Percentiles rank a stretch among this genome's conserved stretches.
These are phyloP conservation scores for Alternaria triticimaculans DNA, from an alignment of 2,329 filamentous ascomycete species.

Conservation along the genomic window DNA sequence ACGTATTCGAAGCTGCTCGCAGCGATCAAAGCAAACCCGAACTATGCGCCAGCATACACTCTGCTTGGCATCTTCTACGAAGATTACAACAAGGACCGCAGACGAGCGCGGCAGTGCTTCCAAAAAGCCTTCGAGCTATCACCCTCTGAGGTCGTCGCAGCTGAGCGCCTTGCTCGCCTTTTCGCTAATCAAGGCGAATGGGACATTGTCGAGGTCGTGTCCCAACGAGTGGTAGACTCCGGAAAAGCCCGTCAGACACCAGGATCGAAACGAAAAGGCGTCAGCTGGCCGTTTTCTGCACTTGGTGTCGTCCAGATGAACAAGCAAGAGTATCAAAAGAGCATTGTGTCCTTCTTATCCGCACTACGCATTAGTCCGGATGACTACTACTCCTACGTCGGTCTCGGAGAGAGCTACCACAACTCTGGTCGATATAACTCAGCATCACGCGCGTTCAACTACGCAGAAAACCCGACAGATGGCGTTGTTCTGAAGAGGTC, in stretches of 20 bases:
- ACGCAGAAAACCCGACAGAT: conserved; percentile 78
- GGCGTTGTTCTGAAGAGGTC: conserved; percentile 60
- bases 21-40: conserved; percentile 84
- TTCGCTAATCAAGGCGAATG: conserved; percentile 93
- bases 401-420: conserved; percentile 96
- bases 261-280: conserved; percentile 88
- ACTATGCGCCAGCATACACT: conserved; percentile 89
- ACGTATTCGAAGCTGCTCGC: conserved; percentile 85
- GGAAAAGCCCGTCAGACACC: conserved; percentile 89
- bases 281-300: conserved; percentile 95
- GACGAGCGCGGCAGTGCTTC: conserved; percentile 87
- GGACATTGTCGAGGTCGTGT: conserved; percentile 93
- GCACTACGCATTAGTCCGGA: conserved; percentile 82
- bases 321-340: conserved; percentile 86
- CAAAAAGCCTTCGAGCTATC: conserved; percentile 96
- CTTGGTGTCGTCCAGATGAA: conserved; percentile 94
- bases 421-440: conserved; percentile 92
- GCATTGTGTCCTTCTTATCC: conserved; percentile 89
- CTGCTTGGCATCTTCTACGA: conserved; percentile 88
- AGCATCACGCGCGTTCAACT: conserved; percentile 87
- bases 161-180: conserved; percentile 81
- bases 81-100: conserved; percentile 87
- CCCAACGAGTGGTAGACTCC: conserved; percentile 91
- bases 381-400: conserved; percentile 96
- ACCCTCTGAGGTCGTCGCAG: conserved; percentile 81